Conservation (phyloP, 1,284 basidiomycete genomes). For the Malassezia cuniculi region DNA sequence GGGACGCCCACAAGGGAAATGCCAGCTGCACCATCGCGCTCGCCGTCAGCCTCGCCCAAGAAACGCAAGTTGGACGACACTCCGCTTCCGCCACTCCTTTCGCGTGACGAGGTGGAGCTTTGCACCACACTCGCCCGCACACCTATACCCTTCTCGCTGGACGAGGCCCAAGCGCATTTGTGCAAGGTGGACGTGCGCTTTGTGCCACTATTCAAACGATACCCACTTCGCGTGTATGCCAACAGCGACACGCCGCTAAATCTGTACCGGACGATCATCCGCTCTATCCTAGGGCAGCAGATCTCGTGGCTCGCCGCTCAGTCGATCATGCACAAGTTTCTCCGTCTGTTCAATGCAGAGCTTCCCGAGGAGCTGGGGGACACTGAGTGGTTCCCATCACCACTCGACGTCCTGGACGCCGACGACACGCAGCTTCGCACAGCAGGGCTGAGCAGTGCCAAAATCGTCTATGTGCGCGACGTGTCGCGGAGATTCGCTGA, state of each 20-base stretch:
- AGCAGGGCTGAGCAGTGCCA: conserved; percentile 34
- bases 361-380: conserved; percentile 12
- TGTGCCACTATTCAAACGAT: conserved; percentile 7
- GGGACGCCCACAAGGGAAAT: too few species aligned
- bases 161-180: conserved; percentile 4
- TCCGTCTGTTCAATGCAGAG: conserved; percentile 45
- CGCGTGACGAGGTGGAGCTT: conserved; percentile 1
- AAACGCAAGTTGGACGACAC: too few species aligned
- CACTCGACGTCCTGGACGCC: conserved; percentile 26
- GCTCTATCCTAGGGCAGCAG: conserved; percentile 68
- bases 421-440: conserved; percentile 25
- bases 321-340: conserved; percentile 70
- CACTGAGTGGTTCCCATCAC: conserved; percentile 27
- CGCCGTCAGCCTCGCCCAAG: too few species aligned
- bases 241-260: too few species aligned
- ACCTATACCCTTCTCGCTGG: conserved; percentile 4
- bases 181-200: conserved; percentile 8
- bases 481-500: conserved; percentile 31
- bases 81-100: conserved; percentile 2
- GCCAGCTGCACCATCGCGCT: too few species aligned
- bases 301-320: conserved; percentile 81
- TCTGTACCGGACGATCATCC: conserved; percentile 48
- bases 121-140: conserved; percentile 13
- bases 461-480: conserved; percentile 39
- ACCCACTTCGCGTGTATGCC: conserved; percentile 21